Evolutionary conservation across 2,329 filamentous ascomycete species (phyloP).

Genomic region (Ophiostoma pallidulum): DNA sequence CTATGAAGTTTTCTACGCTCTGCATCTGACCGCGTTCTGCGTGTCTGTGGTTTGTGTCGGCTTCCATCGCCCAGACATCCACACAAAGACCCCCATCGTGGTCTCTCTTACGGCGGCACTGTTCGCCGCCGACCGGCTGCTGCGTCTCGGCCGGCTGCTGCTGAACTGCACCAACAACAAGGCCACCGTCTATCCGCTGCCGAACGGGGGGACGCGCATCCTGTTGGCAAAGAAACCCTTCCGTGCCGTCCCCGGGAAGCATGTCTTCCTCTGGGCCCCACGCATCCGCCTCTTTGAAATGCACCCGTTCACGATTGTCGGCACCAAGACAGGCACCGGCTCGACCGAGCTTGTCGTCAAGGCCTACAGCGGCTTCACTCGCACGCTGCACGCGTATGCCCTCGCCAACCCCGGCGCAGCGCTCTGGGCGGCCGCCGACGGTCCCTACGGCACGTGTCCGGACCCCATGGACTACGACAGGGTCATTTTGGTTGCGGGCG

Average conservation of each 20-base stretch:
- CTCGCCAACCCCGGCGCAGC: slow-evolving; percentile 36
- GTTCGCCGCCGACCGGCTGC: slow-evolving; percentile 42
- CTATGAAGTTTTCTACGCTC: slow-evolving; percentile 48
- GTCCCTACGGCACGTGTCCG: slow-evolving; percentile 48
- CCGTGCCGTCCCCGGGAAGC: slow-evolving; percentile 43
- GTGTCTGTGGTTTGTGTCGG: slow-evolving; percentile 37
- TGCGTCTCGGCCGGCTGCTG: slow-evolving; percentile 36
- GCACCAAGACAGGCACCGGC: slow-evolving; percentile 24
- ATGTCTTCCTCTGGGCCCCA: slow-evolving; percentile 57
- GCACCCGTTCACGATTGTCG: slow-evolving; percentile 55
- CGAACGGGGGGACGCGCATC: slow-evolving; percentile 46
- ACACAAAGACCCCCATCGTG: slow-evolving; percentile 33
- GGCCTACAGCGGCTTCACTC: slow-evolving; percentile 50
- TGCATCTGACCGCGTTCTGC: slow-evolving; percentile 41
- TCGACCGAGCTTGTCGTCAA: slow-evolving; percentile 50
- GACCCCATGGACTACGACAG: slow-evolving; percentile 43
- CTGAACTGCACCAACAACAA: slow-evolving; percentile 40
- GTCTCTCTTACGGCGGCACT: slow-evolving; percentile 34
- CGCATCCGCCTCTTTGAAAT: slow-evolving; percentile 46
- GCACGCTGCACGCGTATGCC: slow-evolving; percentile 43
- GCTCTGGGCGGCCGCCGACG: slow-evolving; percentile 46
- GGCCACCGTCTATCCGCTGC: slow-evolving; percentile 43
- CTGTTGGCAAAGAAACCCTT: slow-evolving; percentile 40
- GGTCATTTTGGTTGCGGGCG: slow-evolving; percentile 50
- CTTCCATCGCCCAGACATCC: slow-evolving; percentile 42